A percentile compares a stretch with the other conserved stretches of the same genome.
Evolutionary conservation across 257 asterid genomes (phyloP).

Genomic region (Solanum virginianum): DNA sequence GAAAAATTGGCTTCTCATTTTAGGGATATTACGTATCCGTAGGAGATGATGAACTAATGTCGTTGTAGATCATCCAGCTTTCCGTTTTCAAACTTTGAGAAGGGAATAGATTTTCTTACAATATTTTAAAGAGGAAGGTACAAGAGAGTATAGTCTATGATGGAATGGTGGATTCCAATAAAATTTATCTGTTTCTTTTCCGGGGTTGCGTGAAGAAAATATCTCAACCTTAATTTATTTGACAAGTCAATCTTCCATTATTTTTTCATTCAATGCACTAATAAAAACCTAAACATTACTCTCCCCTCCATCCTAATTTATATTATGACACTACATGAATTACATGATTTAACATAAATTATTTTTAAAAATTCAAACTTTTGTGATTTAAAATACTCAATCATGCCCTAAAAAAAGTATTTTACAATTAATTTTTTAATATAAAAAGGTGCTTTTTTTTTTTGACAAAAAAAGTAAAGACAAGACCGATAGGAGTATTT

Average conservation of each 20-base stretch:
- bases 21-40: background rate
- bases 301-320: too few relatives aligned
- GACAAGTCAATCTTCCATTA: background rate
- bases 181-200: background rate
- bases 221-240: background rate
- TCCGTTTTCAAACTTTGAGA: background rate
- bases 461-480: too few relatives aligned
- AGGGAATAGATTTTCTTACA: background rate
- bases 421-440: too few relatives aligned
- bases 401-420: too few relatives aligned
- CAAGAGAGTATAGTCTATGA: background rate
- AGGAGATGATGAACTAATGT: background rate
- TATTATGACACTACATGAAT: too few relatives aligned
- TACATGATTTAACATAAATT: too few relatives aligned
- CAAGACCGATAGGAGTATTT: too few relatives aligned
- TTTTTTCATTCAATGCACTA: background rate
- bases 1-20: background rate
- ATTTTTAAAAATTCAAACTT: too few relatives aligned
- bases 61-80: background rate
- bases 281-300: background rate
- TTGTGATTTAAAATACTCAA: too few relatives aligned
- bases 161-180: background rate
- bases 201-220: background rate
- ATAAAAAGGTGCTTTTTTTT: too few relatives aligned
- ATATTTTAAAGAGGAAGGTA: background rate